Evolutionary conservation across 257 asterid species (phyloP), one percentile per base, ranked within the genome.

Genomic region (Lantana camara): DNA sequence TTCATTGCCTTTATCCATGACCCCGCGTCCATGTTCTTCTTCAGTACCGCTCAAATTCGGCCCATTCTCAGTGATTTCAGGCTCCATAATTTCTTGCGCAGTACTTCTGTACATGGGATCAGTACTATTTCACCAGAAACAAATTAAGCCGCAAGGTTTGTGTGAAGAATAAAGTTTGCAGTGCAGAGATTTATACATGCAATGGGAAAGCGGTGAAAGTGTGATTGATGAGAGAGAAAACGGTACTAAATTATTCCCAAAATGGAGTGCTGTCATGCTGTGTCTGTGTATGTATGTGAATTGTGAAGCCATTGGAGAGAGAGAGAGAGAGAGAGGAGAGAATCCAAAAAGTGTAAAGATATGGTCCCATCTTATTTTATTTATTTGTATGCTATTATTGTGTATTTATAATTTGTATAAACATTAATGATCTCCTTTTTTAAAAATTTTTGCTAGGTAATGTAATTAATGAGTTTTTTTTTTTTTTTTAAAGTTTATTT

Each of bases 11-110:
- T 8, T 54, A 49, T 44, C n/a, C 10, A 10, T 35, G 4, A 35
- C 17, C 20, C 35, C 54, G 12, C 21, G 3, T n/a, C 40, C 20
- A 53, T 5, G 2, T 27, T 19, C 45, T 17, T 5, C 44, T 0
- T 44, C 54, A 1, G 0, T 24, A 17, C 16, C 13, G 46, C 16
- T 22, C 23, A 61, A 15, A 45, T 61, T 27, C 9, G 34, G 35
- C 63, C 41, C 71, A 55, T 27, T 53, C 24, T 17, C 67, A 13
- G 38, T 48, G 68, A 60, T 69, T 1, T 64, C 32, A 48, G 55
- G 8, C 55, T 48, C 55, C 30, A 35, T 20, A 12, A 20, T 57
- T 58, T 13, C 6, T 9, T 2, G 14, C 48, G 7, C 6, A n/a
- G 20, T n/a, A 42, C 3, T 41, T n/a, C 21, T 16, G 21, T n/a